Percentiles rank a stretch among this genome's conserved stretches.
Evolutionary conservation across 1,139 yeast genomes (phyloP).

Genomic region (Pichia sp.): DNA sequence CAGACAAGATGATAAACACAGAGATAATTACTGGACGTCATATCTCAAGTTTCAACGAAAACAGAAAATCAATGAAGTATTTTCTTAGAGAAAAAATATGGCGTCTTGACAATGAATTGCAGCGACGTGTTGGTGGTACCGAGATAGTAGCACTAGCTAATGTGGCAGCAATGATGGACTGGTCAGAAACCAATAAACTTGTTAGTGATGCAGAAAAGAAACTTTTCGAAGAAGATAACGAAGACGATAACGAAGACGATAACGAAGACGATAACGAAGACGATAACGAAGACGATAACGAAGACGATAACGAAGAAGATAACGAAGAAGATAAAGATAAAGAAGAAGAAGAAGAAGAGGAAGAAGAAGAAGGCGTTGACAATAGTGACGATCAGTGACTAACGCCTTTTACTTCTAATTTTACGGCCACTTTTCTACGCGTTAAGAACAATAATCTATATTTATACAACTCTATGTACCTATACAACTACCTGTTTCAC

Average conservation of each 20-base stretch:
- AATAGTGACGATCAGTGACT: neutral
- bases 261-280: neutral
- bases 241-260: neutral
- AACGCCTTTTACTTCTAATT: neutral
- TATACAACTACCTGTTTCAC: neutral
- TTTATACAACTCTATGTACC: neutral
- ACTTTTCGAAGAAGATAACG: neutral
- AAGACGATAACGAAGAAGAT: neutral
- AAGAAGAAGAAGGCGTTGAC: neutral
- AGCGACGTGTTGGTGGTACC: neutral
- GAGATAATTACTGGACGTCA: slow-evolving; percentile 1
- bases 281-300: neutral
- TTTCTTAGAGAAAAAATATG: slow-evolving; percentile 1
- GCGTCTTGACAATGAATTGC: slow-evolving; percentile 4
- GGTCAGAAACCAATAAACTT: slow-evolving; percentile 1
- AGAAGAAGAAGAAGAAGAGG: neutral
- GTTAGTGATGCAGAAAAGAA: slow-evolving; percentile 1
- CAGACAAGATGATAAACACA: neutral
- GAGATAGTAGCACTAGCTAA: slow-evolving; percentile 4
- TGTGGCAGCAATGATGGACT: slow-evolving; percentile 6
- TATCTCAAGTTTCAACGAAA: slow-evolving; percentile 7
- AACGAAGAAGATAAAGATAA: neutral
- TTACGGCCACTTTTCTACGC: neutral
- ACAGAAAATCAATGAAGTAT: slow-evolving; percentile 6
- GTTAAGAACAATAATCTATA: neutral